Evolutionary conservation across 306 rosid genomes (phyloP).

Genomic region (Prunus kanzakura): DNA sequence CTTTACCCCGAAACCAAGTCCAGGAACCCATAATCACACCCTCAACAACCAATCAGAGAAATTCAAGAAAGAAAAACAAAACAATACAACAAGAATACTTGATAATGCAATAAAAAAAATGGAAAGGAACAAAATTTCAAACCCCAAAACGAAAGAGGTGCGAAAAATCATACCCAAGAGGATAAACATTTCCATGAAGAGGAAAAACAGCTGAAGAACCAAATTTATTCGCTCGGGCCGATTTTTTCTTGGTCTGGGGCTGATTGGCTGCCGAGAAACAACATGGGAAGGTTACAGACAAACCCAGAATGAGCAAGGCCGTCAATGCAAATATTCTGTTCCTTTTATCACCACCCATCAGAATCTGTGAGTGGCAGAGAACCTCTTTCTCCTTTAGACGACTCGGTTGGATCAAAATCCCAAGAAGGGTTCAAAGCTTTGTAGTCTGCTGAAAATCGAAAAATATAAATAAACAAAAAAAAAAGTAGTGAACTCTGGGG

Average conservation of each 20-base stretch:
- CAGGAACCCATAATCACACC: neutral
- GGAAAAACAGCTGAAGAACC: conserved; percentile 39
- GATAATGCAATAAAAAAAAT: neutral
- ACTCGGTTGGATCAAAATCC: neutral
- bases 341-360: conserved; percentile 8
- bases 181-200: conserved; percentile 69
- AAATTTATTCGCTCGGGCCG: neutral
- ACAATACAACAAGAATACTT: neutral
- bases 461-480: no score
- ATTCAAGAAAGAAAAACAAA: neutral
- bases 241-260: conserved; percentile 4
- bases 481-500: neutral
- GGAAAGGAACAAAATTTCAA: neutral
- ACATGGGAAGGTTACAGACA: conserved; percentile 28
- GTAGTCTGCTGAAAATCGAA: neutral
- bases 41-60: neutral
- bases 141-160: neutral
- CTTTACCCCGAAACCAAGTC: conserved; percentile 1
- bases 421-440: neutral
- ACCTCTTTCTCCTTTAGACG: no score
- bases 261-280: conserved; percentile 40
- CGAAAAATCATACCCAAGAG: conserved; percentile 55
- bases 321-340: conserved; percentile 10
- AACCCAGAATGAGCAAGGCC: conserved; percentile 21
- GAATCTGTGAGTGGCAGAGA: neutral